Conservation (phyloP, 345 rosid species). For the Aquilaria yunnanensis region DNA sequence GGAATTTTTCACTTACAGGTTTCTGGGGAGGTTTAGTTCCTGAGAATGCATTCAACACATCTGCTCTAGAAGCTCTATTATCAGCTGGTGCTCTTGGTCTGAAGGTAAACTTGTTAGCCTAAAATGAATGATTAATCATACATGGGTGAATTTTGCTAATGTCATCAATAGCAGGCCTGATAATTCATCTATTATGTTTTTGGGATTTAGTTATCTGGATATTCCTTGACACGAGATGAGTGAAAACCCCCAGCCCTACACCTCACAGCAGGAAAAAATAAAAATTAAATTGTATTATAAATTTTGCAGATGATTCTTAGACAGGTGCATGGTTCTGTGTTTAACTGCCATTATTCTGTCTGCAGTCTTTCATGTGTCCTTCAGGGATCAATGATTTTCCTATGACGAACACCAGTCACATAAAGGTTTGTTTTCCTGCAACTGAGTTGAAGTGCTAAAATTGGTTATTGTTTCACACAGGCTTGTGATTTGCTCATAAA, state of each 20-base stretch:
- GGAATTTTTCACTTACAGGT: slow-evolving; percentile 35
- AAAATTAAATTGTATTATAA: no score
- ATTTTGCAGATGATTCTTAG: no score
- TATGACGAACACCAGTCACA: slow-evolving; percentile 81
- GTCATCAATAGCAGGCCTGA: no score
- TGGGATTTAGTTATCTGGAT: not conserved
- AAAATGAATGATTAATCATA: not conserved
- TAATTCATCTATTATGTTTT: not conserved
- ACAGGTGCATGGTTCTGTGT: slow-evolving; percentile 8
- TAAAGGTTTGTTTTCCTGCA: slow-evolving; percentile 46
- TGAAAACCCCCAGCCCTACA: not conserved
- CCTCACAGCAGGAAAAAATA: no score
- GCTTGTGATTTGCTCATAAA: slow-evolving; percentile 3
- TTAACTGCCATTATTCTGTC: slow-evolving; percentile 8
- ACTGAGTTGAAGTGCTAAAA: not conserved
- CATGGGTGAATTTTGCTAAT: not conserved
- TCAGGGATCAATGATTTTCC: slow-evolving; percentile 97
- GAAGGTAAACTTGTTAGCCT: slow-evolving; percentile 46
- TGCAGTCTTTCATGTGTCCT: slow-evolving; percentile 97
- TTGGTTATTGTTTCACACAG: not conserved
- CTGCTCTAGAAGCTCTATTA: slow-evolving; percentile 62
- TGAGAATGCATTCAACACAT: slow-evolving; percentile 76
- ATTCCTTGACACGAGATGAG: not conserved
- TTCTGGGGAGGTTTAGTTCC: slow-evolving; percentile 99
- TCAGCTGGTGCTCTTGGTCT: slow-evolving; percentile 87